Conservation (phyloP, 1,284 basidiomycete species). For the Moesziomyces antarcticus region DNA sequence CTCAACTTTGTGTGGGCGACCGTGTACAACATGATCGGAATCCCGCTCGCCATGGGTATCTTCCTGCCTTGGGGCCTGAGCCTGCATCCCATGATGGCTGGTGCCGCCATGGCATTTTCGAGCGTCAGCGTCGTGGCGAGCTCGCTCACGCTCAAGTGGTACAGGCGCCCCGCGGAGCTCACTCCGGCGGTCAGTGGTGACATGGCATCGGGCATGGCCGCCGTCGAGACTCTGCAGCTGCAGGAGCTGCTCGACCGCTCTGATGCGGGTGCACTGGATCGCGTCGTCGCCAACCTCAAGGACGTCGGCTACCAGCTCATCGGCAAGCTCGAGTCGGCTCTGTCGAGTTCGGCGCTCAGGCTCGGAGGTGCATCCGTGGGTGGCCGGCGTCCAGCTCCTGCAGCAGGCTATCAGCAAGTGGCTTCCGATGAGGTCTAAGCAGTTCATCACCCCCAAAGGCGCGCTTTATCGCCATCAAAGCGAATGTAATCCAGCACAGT, state of each 20-base stretch:
- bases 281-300: constrained; percentile 42
- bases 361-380: constrained; percentile 1
- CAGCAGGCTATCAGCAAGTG: constrained; percentile 32
- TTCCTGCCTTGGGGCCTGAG: constrained; percentile 91
- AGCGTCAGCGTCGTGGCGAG: constrained; percentile 94
- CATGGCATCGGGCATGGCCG: no score
- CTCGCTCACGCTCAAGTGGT: constrained; percentile 80
- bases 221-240: constrained; percentile 19
- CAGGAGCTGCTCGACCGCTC: constrained; percentile 32
- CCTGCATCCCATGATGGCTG: constrained; percentile 97
- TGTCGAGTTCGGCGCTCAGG: constrained; percentile 16
- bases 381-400: constrained; percentile 6
- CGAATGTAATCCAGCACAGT: constrained; percentile 3
- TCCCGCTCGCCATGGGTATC: constrained; percentile 98
- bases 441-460: neutral
- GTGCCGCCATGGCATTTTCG: constrained; percentile 96
- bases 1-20: constrained; percentile 70
- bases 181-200: neutral
- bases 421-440: constrained; percentile 28
- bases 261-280: constrained; percentile 40
- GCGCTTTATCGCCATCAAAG: neutral
- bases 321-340: constrained; percentile 32
- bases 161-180: constrained; percentile 63
- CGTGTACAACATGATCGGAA: constrained; percentile 87
- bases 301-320: constrained; percentile 45